Conservation (phyloP, 2,329 filamentous ascomycete species). For the Trichoderma sp. region DNA sequence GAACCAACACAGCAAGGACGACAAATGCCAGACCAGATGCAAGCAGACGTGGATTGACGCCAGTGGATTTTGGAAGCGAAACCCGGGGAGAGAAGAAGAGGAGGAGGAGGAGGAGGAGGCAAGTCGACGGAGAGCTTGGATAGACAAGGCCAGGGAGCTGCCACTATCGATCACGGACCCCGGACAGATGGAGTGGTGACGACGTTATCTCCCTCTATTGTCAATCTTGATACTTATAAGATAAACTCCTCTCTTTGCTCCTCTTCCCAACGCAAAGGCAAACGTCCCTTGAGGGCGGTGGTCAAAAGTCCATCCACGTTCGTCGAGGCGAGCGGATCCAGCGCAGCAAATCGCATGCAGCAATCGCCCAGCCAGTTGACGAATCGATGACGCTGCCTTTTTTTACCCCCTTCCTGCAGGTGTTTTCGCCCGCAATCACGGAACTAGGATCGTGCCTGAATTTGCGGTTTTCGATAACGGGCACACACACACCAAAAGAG, state of each 20-base stretch:
- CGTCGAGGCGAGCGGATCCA: slow-evolving; percentile 1
- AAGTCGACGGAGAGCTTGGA: too few relatives aligned
- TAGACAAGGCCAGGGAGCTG: too few relatives aligned
- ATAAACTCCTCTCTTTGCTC: not conserved
- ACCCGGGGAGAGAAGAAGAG: slow-evolving; percentile 10
- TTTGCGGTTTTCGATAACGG: slow-evolving; percentile 12
- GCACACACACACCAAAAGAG: not conserved
- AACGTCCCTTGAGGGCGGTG: too few relatives aligned
- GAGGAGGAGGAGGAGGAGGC: not conserved
- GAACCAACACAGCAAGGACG: slow-evolving; percentile 3
- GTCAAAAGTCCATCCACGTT: not conserved
- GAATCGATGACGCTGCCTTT: slow-evolving; percentile 3
- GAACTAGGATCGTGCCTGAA: slow-evolving; percentile 13
- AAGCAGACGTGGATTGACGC: slow-evolving; percentile 19
- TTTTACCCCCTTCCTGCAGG: not conserved
- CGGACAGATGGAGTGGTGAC: slow-evolving; percentile 21
- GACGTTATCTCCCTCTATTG: slow-evolving; percentile 4
- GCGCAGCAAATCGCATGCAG: slow-evolving; percentile 15
- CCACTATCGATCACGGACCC: not conserved
- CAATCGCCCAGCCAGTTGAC: slow-evolving; percentile 19
- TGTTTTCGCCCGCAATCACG: not conserved
- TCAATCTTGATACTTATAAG: too few relatives aligned
- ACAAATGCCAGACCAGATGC: not conserved
- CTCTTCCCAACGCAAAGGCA: slow-evolving; percentile 1
- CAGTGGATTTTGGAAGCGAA: slow-evolving; percentile 20